Conservation (phyloP, 2,329 filamentous ascomycete genomes). For the Colletotrichum phormii region DNA sequence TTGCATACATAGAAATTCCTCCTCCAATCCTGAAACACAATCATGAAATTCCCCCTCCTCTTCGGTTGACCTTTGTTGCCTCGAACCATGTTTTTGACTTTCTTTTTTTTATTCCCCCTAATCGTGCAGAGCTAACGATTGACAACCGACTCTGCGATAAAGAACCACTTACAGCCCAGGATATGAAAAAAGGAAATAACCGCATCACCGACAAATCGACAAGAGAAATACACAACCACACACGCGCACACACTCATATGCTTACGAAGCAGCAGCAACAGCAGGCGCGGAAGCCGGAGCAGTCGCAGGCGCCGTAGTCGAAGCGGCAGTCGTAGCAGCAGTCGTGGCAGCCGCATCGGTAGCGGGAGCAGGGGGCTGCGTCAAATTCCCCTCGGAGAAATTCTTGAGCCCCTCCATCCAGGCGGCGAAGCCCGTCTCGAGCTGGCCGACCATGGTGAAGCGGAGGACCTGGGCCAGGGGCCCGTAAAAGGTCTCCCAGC, state of each 20-base stretch:
- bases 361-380: neutral
- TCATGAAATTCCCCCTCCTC: neutral
- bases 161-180: neutral
- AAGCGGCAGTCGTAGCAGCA: neutral
- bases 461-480: slow-evolving; percentile 49
- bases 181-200: neutral
- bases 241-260: neutral
- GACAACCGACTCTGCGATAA: neutral
- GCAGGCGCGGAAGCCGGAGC: slow-evolving; percentile 10
- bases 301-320: neutral
- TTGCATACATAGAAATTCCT: slow-evolving; percentile 11
- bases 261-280: slow-evolving; percentile 25
- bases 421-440: slow-evolving; percentile 49
- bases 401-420: slow-evolving; percentile 54
- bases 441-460: slow-evolving; percentile 44
- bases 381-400: slow-evolving; percentile 41
- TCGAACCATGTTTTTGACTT: neutral
- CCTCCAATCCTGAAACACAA: neutral
- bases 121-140: neutral
- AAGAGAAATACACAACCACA: too few species aligned
- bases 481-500: slow-evolving; percentile 60
- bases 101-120: neutral
- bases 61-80: neutral
- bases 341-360: neutral
- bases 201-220: neutral